A percentile compares a stretch with the other conserved stretches of the same genome.
These are phyloP conservation scores for Populus nigra DNA, from an alignment of 345 rosid species.

Conservation along the genomic window DNA sequence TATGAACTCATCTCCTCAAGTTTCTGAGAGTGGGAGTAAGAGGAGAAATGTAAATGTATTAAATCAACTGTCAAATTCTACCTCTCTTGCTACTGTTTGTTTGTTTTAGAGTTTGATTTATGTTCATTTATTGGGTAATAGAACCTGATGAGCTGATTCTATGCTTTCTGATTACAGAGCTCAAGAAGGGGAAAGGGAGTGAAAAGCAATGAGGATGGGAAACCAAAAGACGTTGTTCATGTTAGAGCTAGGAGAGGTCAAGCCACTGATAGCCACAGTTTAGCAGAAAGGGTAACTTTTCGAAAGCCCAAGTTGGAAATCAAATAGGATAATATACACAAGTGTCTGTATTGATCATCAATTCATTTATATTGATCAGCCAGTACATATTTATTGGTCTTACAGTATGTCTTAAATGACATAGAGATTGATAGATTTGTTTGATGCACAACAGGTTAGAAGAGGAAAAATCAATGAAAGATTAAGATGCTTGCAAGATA, in stretches of 20 bases:
- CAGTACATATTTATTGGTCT: too few relatives aligned
- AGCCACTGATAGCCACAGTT: constrained; percentile 92
- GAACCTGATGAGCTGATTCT: background rate
- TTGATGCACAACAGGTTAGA: constrained; percentile 38
- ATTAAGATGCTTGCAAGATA: constrained; percentile 55
- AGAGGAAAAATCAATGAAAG: constrained; percentile 69
- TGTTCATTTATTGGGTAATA: background rate
- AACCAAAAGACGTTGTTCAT: constrained; percentile 70
- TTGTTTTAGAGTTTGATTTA: background rate
- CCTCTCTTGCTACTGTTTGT: background rate
- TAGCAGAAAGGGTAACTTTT: constrained; percentile 73
- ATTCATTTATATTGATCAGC: background rate
- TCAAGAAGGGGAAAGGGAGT: constrained; percentile 49
- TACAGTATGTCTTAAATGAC: background rate
- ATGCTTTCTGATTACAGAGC: constrained; percentile 23
- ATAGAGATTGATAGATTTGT: background rate
- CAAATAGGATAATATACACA: background rate
- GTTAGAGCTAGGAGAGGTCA: constrained; percentile 95
- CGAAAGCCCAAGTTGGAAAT: background rate
- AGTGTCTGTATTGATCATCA: too few relatives aligned
- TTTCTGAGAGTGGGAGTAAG: constrained; percentile 29
- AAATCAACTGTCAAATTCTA: background rate
- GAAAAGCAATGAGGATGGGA: constrained; percentile 42
- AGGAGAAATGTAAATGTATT: constrained; percentile 37
- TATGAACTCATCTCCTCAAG: constrained; percentile 36